These are phyloP conservation scores for Cryomyces minteri DNA, from an alignment of 495 filamentous ascomycete genomes.

Conservation along the genomic window DNA sequence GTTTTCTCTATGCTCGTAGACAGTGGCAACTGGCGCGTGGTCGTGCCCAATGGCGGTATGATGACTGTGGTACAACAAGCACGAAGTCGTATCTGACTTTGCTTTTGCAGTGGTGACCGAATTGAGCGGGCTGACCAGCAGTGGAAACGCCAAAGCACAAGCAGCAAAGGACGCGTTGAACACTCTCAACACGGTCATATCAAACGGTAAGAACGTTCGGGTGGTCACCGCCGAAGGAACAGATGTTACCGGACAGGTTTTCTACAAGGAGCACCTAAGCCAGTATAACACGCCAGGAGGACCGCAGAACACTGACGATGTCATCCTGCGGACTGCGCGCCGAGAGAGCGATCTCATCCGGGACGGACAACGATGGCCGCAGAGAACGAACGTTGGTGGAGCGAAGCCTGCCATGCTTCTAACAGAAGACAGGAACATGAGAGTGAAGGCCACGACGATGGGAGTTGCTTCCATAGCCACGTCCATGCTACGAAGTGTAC, in stretches of 20 bases:
- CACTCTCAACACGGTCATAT: background rate
- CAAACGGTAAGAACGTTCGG: background rate
- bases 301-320: too few relatives aligned
- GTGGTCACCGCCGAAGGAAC: background rate
- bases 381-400: too few relatives aligned
- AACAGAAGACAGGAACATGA: background rate
- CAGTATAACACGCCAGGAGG: too few relatives aligned
- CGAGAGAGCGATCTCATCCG: too few relatives aligned
- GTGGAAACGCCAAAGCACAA: background rate
- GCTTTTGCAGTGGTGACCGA: background rate
- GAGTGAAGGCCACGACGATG: background rate
- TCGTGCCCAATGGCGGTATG: slow-evolving; percentile 3
- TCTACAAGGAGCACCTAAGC: too few relatives aligned
- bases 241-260: background rate
- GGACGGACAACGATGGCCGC: too few relatives aligned
- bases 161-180: background rate
- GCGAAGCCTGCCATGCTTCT: too few relatives aligned
- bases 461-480: background rate
- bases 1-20: slow-evolving; percentile 2
- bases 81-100: too few relatives aligned
- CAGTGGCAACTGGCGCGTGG: slow-evolving; percentile 1
- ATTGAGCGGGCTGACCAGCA: background rate
- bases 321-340: too few relatives aligned
- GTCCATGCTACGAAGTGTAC: background rate
- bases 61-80: background rate